A percentile compares a stretch with the other conserved stretches of the same genome.
Conservation (phyloP, 495 filamentous ascomycete genomes). For the Penicillium bialowiezense region DNA sequence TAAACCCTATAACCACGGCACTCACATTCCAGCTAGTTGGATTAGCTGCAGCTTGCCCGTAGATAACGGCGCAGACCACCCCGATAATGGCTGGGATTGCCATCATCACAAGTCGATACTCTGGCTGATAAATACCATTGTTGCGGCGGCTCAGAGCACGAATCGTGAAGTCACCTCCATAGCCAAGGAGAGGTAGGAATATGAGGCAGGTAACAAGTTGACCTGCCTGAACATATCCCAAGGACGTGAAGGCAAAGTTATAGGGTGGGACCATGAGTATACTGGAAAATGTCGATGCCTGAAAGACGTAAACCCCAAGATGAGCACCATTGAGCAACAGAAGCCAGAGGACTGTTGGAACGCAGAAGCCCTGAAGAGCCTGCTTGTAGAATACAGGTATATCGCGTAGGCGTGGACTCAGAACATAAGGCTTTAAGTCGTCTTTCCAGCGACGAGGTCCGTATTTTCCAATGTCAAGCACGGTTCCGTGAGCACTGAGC, state of each 20-base stretch:
- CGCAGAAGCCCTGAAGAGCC: constrained; percentile 14
- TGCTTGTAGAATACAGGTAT: constrained; percentile 20
- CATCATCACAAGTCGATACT: constrained; percentile 23
- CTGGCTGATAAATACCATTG: constrained; percentile 17
- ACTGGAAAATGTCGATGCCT: constrained; percentile 14
- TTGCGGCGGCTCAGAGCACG: constrained; percentile 9
- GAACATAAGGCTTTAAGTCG: constrained; percentile 10
- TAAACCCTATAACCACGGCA: constrained; percentile 17
- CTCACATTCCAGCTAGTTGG: constrained; percentile 14
- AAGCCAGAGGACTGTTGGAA: constrained; percentile 23
- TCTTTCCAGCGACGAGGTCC: constrained; percentile 12
- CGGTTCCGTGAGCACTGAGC: not conserved
- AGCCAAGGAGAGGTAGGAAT: constrained; percentile 22
- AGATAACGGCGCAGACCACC: constrained; percentile 20
- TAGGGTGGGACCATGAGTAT: constrained; percentile 19
- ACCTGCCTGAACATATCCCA: constrained; percentile 25
- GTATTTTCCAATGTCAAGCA: constrained; percentile 7
- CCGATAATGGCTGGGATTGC: constrained; percentile 15
- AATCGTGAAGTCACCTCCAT: constrained; percentile 21
- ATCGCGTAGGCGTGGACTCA: constrained; percentile 7
- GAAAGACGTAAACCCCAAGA: constrained; percentile 24
- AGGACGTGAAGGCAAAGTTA: constrained; percentile 11
- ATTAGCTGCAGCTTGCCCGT: constrained; percentile 17
- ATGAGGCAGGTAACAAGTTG: constrained; percentile 23
- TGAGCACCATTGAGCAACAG: constrained; percentile 21